These are phyloP conservation scores for Plasmodium coatneyi DNA, from an alignment of 169 alveolate species.

Conservation along the genomic window DNA sequence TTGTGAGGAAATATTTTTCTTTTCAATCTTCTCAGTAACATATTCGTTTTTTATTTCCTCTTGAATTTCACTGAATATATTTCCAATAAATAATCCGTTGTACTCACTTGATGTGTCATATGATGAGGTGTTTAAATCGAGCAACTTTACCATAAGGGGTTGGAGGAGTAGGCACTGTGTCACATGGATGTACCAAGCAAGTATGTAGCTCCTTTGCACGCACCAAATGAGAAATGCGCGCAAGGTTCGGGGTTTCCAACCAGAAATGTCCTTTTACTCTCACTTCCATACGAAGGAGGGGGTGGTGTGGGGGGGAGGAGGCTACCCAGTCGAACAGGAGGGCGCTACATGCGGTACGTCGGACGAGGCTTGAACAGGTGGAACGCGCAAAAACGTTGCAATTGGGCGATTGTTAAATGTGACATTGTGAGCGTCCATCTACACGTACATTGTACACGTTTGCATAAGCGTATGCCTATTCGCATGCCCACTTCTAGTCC, in stretches of 20 bases:
- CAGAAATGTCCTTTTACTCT: not conserved
- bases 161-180: not conserved
- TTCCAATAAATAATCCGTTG: conserved; percentile 38
- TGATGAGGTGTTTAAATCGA: conserved; percentile 34
- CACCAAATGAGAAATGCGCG: not conserved
- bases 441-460: not conserved
- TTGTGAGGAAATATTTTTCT: not conserved
- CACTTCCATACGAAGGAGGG: not conserved
- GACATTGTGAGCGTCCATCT: not conserved
- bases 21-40: not conserved
- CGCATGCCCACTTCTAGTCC: not conserved
- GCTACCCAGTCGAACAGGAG: not conserved
- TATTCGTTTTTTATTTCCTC: conserved; percentile 54
- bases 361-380: not conserved
- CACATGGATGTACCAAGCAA: not conserved
- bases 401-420: not conserved
- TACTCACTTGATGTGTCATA: conserved; percentile 39
- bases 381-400: not conserved
- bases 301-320: not conserved
- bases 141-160: conserved; percentile 23
- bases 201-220: not conserved
- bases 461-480: conserved; percentile 9
- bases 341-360: not conserved
- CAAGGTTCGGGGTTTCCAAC: not conserved
- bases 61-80: conserved; percentile 71